A percentile compares a stretch with the other conserved stretches of the same genome.
Conservation (phyloP, 1,284 basidiomycete species). For the Ustilago shanxiensis region DNA sequence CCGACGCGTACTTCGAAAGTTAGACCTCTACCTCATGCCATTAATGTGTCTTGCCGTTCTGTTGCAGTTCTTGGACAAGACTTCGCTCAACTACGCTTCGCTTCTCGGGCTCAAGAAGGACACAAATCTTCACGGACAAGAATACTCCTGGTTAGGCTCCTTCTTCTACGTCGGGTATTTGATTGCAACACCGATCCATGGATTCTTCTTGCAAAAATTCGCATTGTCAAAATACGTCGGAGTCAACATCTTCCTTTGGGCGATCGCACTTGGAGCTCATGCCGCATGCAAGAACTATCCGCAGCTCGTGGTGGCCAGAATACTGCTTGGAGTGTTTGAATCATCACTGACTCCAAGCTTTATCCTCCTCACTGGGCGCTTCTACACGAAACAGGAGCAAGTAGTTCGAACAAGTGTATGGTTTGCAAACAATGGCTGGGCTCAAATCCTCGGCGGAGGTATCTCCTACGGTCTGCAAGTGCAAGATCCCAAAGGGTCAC, state of each 20-base stretch:
- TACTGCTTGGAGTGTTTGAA: constrained; percentile 68
- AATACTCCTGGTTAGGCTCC: constrained; percentile 64
- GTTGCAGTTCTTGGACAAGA: constrained; percentile 67
- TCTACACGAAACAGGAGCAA: constrained; percentile 59
- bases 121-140: constrained; percentile 49
- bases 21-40: constrained; percentile 65
- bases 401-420: constrained; percentile 55
- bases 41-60: constrained; percentile 57
- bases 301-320: constrained; percentile 56
- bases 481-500: constrained; percentile 20
- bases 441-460: constrained; percentile 61
- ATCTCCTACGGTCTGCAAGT: constrained; percentile 60
- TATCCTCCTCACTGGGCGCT: constrained; percentile 59
- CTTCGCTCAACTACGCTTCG: constrained; percentile 57
- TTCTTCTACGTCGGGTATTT: constrained; percentile 68
- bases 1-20: constrained; percentile 59
- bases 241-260: constrained; percentile 71
- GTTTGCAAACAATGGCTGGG: constrained; percentile 63
- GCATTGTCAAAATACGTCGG: constrained; percentile 64
- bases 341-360: constrained; percentile 57
- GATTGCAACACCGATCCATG: constrained; percentile 41
- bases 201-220: constrained; percentile 46
- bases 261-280: constrained; percentile 63
- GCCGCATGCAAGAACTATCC: constrained; percentile 60
- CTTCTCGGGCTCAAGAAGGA: constrained; percentile 64